phyloP scores from a whole-genome alignment of 805 yeast species.

The Barnettozyma populi region DNA sequence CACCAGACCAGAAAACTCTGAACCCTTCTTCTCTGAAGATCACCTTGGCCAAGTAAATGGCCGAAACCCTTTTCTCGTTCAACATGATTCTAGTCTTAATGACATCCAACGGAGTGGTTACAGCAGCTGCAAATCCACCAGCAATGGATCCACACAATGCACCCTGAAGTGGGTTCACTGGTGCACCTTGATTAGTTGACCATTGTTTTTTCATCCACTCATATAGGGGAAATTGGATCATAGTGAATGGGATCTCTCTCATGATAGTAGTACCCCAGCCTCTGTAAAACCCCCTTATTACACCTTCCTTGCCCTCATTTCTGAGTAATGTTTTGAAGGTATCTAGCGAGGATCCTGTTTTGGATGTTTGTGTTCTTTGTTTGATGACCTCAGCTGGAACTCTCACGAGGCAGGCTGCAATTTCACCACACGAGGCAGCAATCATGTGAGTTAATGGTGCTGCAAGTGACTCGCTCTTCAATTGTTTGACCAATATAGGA shows the following conservation, averaged over 20 bases:
- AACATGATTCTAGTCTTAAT: constrained; percentile 85
- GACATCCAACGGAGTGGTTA: constrained; percentile 77
- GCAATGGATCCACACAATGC: constrained; percentile 81
- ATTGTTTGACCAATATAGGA: constrained; percentile 29
- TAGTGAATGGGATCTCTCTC: constrained; percentile 95
- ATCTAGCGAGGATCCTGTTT: constrained; percentile 58
- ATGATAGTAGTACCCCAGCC: constrained; percentile 92
- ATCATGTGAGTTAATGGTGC: constrained; percentile 66
- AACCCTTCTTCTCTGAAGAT: constrained; percentile 71
- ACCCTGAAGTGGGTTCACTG: constrained; percentile 64
- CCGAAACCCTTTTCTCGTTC: constrained; percentile 41
- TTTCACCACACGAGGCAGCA: constrained; percentile 84
- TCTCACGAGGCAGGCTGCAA: constrained; percentile 87
- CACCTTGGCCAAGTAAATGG: constrained; percentile 41
- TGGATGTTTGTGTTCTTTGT: constrained; percentile 84
- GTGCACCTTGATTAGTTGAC: constrained; percentile 37
- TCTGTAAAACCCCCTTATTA: constrained; percentile 72
- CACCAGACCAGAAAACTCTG: constrained; percentile 68
- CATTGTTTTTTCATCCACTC: constrained; percentile 68
- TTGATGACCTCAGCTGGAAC: constrained; percentile 97
- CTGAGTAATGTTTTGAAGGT: constrained; percentile 59
- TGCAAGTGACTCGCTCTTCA: constrained; percentile 24
- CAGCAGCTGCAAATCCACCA: constrained; percentile 78
- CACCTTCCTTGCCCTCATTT: constrained; percentile 63
- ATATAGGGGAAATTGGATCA: constrained; percentile 92